Percentiles rank a stretch among this genome's conserved stretches.
These are phyloP conservation scores for Aphanomyces stellatus DNA, from an alignment of 352 stramenopile species.

Conservation along the genomic window DNA sequence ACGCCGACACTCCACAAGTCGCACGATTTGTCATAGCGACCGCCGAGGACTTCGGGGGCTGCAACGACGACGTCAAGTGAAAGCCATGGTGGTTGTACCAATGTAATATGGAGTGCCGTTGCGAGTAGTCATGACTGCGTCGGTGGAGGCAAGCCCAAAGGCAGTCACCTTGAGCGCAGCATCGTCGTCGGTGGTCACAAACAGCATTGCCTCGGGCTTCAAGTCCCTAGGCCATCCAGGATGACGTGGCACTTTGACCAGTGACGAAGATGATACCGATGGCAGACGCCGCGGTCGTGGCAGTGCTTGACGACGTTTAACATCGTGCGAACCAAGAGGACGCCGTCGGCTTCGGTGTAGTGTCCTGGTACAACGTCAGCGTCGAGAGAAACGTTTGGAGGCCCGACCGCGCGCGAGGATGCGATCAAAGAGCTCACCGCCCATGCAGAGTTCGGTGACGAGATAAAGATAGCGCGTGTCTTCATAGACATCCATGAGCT, in stretches of 20 bases:
- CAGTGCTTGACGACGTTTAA: constrained; percentile 95
- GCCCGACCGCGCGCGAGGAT: constrained; percentile 67
- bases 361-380: constrained; percentile 33
- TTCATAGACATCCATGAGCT: constrained; percentile 96
- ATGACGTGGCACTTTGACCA: no score
- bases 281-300: constrained; percentile 96
- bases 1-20: constrained; percentile 95
- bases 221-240: constrained; percentile 77
- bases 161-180: constrained; percentile 98
- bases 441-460: constrained; percentile 96
- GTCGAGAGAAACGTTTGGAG: constrained; percentile 22
- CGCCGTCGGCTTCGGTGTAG: constrained; percentile 97
- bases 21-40: constrained; percentile 93
- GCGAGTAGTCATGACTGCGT: constrained; percentile 90
- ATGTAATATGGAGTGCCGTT: constrained; percentile 97
- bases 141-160: constrained; percentile 93
- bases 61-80: neutral
- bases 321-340: constrained; percentile 94
- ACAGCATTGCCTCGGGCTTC: constrained; percentile 97
- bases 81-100: constrained; percentile 6
- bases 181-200: constrained; percentile 84
- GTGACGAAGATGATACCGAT: constrained; percentile 68
- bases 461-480: constrained; percentile 95
- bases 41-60: constrained; percentile 89
- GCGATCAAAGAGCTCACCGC: constrained; percentile 93